Percentiles rank a stretch among this genome's conserved stretches.
Evolutionary conservation across 169 alveolate genomes (phyloP).

Genomic region (Plasmodium falciparum): DNA sequence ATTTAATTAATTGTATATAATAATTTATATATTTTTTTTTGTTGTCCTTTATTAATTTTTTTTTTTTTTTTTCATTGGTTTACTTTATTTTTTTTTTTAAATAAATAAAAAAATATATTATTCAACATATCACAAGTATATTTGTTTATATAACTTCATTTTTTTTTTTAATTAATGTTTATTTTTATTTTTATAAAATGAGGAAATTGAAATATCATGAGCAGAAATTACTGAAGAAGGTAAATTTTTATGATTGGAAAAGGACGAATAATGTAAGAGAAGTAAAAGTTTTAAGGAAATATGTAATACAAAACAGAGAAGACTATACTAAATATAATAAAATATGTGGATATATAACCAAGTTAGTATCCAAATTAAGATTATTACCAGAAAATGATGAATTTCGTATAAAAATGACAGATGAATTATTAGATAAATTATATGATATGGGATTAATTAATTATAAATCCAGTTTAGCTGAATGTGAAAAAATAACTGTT

Average conservation of each 20-base stretch:
- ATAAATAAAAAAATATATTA: too few species aligned
- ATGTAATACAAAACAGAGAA: slow-evolving; percentile 97
- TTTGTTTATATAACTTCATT: neutral
- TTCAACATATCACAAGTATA: too few species aligned
- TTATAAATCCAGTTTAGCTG: slow-evolving; percentile 91
- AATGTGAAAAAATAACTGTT: slow-evolving; percentile 94
- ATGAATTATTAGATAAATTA: slow-evolving; percentile 93
- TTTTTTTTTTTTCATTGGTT: too few species aligned
- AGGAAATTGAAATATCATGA: slow-evolving; percentile 98
- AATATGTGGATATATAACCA: slow-evolving; percentile 95
- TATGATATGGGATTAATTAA: slow-evolving; percentile 96
- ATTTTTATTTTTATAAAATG: slow-evolving; percentile 84
- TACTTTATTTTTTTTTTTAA: too few species aligned
- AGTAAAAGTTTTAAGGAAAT: slow-evolving; percentile 93
- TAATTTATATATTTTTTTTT: too few species aligned
- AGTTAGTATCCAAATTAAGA: slow-evolving; percentile 92
- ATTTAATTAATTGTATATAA: too few species aligned
- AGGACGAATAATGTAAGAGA: slow-evolving; percentile 92
- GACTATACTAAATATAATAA: slow-evolving; percentile 97
- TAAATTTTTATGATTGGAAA: slow-evolving; percentile 97
- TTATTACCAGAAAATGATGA: slow-evolving; percentile 94
- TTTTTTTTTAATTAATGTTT: neutral
- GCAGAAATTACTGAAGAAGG: slow-evolving; percentile 96
- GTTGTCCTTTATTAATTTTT: too few species aligned
- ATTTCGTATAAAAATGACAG: slow-evolving; percentile 95